Evolutionary conservation across 2,329 filamentous ascomycete genomes (phyloP), one percentile per base, ranked within the genome.

Genomic region (Diaporthe ilicicola): DNA sequence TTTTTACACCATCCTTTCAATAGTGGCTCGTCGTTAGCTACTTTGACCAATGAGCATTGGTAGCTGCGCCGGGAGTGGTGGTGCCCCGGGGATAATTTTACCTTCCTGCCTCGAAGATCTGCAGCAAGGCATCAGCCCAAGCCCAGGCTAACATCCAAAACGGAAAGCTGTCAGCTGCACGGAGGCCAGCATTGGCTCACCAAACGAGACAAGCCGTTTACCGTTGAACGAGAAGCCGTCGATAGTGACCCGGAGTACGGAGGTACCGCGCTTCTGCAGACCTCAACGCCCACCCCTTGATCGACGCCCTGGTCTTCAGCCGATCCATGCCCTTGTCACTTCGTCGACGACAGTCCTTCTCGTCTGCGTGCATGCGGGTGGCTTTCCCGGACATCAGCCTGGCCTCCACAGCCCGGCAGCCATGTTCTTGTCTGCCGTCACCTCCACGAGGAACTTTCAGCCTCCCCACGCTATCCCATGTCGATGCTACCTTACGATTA

Each of bases 101-200:
- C 69, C 55, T 44, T 27, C 39, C 62, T 27, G 39, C n/a, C 46
- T 55, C 17, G 37, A 67, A 27, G 71, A 72, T 72, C 71, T 70
- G 71, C 71, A 70, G n/a, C 67, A 44, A 70, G 62, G 44, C 42
- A 53, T 51, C 54, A 66, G 59, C 67, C 65, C 19, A 70, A 64
- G 61, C 59, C 53, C 15, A 51, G 39, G 29, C 27, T 62, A 54
- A 37, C 19, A 44, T 48, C 66, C 15, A 64, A 64, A 64, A 13
- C 51, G 65, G 53, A 46, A 54, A 44, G 27, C 46, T 46, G 62
- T 53, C 29, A 64, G 64, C 71, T 70, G 42, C 64, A 64, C 68
- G 64, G 44, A 34, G 48, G 62, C 67, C 71, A 68, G 71, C 64
- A 22, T 51, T 67, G 69, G 62, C 34, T 24, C 22, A 53, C 24